Base-by-base conservation (phyloP, 331 rosid species). In the Telfairia occidentalis region DNA sequence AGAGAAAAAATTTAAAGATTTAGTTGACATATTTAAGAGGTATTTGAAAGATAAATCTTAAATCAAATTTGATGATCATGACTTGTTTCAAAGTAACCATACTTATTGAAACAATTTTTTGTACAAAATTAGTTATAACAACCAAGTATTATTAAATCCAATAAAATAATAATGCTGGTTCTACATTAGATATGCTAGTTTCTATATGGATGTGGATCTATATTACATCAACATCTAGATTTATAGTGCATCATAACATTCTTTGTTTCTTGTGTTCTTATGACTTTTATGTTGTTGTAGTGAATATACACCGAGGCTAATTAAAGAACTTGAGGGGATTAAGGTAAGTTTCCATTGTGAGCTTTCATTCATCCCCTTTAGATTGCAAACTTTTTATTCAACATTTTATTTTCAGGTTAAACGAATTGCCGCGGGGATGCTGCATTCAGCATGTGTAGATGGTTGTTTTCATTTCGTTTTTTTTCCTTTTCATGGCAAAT, bases 361-460 rank as follows among this genome's bases (percentile, higher is more conserved):
- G 53, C 29, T 64, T 71, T 54, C 74, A 49, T 81, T 66, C 45
- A 72, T 83, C 61, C 70, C 46, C 53, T n/a, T 5, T 50, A 32
- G 54, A 34, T 29, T 38, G 45, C 59, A 24, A 79, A 28, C 48
- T 78, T 32, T 52, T 61, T 65, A 30, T 60, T 40, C 60, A 71
- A 52, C 74, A 57, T 7, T 83, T 81, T 64, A n/a, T 66, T 38
- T 82, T 63, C 76, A 94, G 98, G 91, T 91, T 50, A 88, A 82
- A 82, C 71, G 70, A 29, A 86, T 86, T 66, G 90, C 96, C 71
- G 96, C 98, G 69, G 98, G 97, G 66, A 77, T 94, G 89, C 92
- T 86, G 65, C 96, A 78, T 75, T 91, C 98, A 0, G 97, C 97
- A 42, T 91, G 97, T 49, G 83, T 82, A 26, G 98, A 94, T 81